Percentiles rank a stretch among this genome's conserved stretches.
phyloP scores from a whole-genome alignment of 139 green algal genomes.

The Medakamo hakoo region DNA sequence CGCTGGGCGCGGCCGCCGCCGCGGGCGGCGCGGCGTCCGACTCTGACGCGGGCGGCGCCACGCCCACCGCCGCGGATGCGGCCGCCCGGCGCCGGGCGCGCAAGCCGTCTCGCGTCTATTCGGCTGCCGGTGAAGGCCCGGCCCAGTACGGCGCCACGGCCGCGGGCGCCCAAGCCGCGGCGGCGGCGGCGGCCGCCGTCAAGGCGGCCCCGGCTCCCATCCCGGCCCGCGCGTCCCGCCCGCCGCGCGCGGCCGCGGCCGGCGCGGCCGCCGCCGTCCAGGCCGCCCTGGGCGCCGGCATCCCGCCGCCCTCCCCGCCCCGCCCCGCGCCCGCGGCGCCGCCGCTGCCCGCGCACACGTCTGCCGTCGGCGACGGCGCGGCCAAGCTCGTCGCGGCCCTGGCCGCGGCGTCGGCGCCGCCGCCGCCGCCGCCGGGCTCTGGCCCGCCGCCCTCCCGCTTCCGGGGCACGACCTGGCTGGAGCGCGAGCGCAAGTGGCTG shows the following conservation, averaged over 20 bases:
- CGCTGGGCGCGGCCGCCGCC: background rate
- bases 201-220: background rate
- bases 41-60: too few species aligned
- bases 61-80: background rate
- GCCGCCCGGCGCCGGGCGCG: too few species aligned
- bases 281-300: background rate
- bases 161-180: background rate
- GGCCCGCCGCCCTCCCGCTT: background rate
- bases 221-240: background rate
- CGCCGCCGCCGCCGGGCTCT: too few species aligned
- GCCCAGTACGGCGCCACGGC: background rate
- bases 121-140: background rate
- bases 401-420: too few species aligned
- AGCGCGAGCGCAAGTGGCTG: slow-evolving; percentile 6
- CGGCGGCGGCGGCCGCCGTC: too few species aligned
- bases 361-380: background rate
- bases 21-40: background rate
- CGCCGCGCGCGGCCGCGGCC: too few species aligned
- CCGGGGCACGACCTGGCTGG: slow-evolving; percentile 7
- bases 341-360: background rate
- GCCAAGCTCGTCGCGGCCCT: background rate
- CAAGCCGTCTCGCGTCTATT: background rate
- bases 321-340: too few species aligned
- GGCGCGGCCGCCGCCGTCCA: background rate
- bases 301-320: background rate